Conservation (phyloP, 1,284 basidiomycete species). For the Moniliophthora roreri region DNA sequence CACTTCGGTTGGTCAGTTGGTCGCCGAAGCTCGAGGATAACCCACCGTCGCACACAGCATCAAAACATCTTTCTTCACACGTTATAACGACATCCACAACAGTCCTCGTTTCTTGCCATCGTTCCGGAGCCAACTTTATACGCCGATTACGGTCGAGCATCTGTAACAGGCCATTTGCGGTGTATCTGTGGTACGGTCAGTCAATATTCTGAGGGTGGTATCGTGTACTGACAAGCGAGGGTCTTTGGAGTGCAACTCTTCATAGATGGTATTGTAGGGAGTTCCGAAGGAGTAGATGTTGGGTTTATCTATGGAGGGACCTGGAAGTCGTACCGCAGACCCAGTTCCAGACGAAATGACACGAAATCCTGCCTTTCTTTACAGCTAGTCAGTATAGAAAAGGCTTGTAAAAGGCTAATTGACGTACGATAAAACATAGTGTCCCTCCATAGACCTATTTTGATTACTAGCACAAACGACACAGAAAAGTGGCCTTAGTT, state of each 20-base stretch:
- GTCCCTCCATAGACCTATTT: conserved; percentile 99
- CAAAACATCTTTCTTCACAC: conserved; percentile 98
- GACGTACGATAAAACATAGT: conserved; percentile 79
- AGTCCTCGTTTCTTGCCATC: conserved; percentile 92
- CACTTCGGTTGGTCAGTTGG: too few relatives aligned
- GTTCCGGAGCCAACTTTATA: conserved; percentile 91
- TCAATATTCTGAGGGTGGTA: conserved; percentile 1
- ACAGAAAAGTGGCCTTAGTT: conserved; percentile 83
- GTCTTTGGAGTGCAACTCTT: conserved; percentile 90
- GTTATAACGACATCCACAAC: conserved; percentile 97
- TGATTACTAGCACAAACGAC: conserved; percentile 99
- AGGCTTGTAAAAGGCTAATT: conserved; percentile 31
- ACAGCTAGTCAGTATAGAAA: conserved; percentile 11
- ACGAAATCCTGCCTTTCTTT: conserved; percentile 83
- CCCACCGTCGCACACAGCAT: conserved; percentile 96
- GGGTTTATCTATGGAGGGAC: conserved; percentile 95
- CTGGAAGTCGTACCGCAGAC: conserved; percentile 94
- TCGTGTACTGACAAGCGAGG: conserved; percentile 66
- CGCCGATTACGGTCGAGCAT: conserved; percentile 97
- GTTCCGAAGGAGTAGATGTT: conserved; percentile 98
- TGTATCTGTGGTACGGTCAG: conserved; percentile 61
- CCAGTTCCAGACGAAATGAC: conserved; percentile 97
- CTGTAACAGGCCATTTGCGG: conserved; percentile 93
- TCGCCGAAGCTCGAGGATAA: too few relatives aligned
- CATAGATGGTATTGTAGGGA: conserved; percentile 96